Evolutionary conservation across 495 filamentous ascomycete species (phyloP), one percentile per base, ranked within the genome.

Genomic region (Xylaria venustula): DNA sequence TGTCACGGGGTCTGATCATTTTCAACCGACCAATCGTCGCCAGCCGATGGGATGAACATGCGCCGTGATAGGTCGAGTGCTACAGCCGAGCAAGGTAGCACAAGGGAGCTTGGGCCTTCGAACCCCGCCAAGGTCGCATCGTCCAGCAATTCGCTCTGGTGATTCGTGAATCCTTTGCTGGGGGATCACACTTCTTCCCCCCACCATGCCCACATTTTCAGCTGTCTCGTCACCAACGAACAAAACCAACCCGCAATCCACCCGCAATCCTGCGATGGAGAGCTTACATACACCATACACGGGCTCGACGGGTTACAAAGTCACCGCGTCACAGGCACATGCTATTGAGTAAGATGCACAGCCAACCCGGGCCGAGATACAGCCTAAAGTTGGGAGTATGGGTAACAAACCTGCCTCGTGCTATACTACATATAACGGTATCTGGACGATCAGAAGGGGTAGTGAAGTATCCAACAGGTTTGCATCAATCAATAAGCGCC

Each of bases 1-100:
- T 54, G 50, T 61, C 58, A 61, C 58, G 58, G 50, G 58, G 49
- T 61, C 50, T 47, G 23, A 37, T 45, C 58, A 37, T 19, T 26
- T 4, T 8, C 42, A 26, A 23, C 40, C 20, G 11, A 15, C 58
- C 58, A 61, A 61, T 61, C 15, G 32, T 25, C 11, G 46, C 37
- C 20, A 15, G 28, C 3, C 20, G 19, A 54, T 40, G 37, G 37
- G 37, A 40, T 3, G 37, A n/a, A 26, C 41, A 57, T 46, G 54
- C 34, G 17, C 8, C 11, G 3, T 25, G 40, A 45, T 32, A n/a
- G 53, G 28, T 26, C 30, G 28, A 6, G 14, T 3, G 37, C 3
- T 11, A 34, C 1, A 23, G 40, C 3, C 15, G 11, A 45, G 11
- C 25, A 25, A 7, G 30, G 47, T 45, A 23, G 57, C 30, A 52